Evolutionary conservation across 2,329 filamentous ascomycete genomes (phyloP).

Genomic region (Fusarium sp.): DNA sequence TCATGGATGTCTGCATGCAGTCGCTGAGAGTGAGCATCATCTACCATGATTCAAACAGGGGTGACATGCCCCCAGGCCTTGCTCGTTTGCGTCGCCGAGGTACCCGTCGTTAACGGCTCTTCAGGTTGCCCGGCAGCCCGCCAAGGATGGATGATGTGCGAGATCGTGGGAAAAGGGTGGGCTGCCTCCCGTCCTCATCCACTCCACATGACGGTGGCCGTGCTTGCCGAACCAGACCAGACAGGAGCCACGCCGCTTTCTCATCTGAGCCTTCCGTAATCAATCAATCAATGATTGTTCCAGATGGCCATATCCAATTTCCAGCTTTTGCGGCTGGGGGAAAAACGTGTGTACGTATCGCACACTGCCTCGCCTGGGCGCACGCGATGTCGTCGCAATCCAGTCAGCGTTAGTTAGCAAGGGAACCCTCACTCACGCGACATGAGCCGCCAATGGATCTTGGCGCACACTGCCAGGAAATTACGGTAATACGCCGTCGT

Average conservation of each 20-base stretch:
- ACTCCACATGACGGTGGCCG: conserved; percentile 9
- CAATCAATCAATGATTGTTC: conserved; percentile 19
- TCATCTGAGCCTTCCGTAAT: conserved; percentile 1
- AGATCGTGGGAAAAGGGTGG: conserved; percentile 12
- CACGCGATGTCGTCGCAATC: conserved; percentile 22
- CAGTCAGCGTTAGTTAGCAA: conserved; percentile 19
- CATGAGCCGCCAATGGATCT: conserved; percentile 33
- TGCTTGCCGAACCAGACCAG: conserved; percentile 1
- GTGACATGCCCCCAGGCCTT: conserved; percentile 23
- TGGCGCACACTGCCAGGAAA: conserved; percentile 42
- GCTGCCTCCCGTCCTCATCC: conserved; percentile 28
- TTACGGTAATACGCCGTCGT: conserved; percentile 42
- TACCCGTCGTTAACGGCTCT: conserved; percentile 30
- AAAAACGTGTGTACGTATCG: conserved; percentile 15
- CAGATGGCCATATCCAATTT: conserved; percentile 10
- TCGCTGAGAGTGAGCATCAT: conserved; percentile 4
- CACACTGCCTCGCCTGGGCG: conserved; percentile 8
- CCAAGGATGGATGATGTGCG: conserved; percentile 30
- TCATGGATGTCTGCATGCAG: conserved; percentile 15
- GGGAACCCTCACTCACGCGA: conserved; percentile 38
- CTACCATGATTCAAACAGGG: conserved; percentile 17
- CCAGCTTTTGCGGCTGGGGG: conserved; percentile 15
- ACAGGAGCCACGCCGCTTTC: background rate
- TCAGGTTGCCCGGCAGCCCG: conserved; percentile 36
- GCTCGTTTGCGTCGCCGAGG: conserved; percentile 39